Conservation (phyloP, 495 filamentous ascomycete species). For the Cenococcum geophilum region DNA sequence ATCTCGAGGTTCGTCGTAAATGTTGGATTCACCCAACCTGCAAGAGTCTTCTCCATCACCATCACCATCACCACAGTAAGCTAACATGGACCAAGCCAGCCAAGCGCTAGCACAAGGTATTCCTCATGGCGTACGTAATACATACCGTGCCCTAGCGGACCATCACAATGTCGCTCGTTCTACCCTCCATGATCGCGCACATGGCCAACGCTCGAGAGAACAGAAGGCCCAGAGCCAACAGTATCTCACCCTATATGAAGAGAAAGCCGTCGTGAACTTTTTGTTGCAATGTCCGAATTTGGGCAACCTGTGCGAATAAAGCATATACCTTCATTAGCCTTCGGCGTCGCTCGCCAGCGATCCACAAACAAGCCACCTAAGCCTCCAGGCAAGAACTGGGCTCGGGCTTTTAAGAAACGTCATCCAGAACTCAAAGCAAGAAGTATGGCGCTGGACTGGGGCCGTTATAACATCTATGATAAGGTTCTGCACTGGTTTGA, state of each 20-base stretch:
- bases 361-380: too few species aligned
- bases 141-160: not conserved
- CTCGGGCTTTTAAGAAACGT: slow-evolving; percentile 9
- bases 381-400: slow-evolving; percentile 14
- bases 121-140: not conserved
- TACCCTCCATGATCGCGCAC: not conserved
- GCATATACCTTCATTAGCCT: slow-evolving; percentile 13
- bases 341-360: too few species aligned
- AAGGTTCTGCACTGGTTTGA: slow-evolving; percentile 2
- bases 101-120: not conserved
- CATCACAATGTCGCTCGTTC: not conserved
- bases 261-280: too few species aligned
- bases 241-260: too few species aligned
- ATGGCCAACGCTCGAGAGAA: not conserved
- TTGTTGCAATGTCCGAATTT: too few species aligned
- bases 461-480: slow-evolving; percentile 5
- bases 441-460: slow-evolving; percentile 6
- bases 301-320: too few species aligned
- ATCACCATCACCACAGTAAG: not conserved
- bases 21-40: slow-evolving; percentile 4
- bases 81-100: not conserved
- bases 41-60: not conserved
- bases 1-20: slow-evolving; percentile 4
- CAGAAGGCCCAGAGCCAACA: too few species aligned
- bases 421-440: slow-evolving; percentile 13